Percentiles rank a stretch among this genome's conserved stretches.
Evolutionary conservation across 768 basidiomycete genomes (phyloP).

Genomic region (Panellus pusillus): DNA sequence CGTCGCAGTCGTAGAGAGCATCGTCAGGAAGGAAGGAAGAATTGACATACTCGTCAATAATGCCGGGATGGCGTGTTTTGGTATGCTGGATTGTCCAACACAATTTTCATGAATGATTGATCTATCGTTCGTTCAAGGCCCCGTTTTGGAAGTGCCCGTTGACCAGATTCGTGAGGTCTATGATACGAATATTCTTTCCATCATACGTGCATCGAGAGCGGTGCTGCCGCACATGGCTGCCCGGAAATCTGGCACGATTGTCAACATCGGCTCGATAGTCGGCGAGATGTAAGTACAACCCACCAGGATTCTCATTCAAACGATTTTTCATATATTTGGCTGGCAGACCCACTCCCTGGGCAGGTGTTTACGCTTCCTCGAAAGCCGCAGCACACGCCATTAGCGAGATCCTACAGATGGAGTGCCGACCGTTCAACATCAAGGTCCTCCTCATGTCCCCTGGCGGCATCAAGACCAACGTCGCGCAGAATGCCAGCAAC

Average conservation of each 20-base stretch:
- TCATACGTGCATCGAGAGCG: not conserved
- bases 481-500: not conserved
- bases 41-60: constrained; percentile 6
- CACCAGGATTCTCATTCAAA: too few relatives aligned
- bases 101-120: too few relatives aligned
- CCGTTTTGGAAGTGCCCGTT: not conserved
- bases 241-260: not conserved
- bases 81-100: too few relatives aligned
- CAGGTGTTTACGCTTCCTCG: constrained; percentile 1
- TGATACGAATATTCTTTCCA: constrained; percentile 3
- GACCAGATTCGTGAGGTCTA: not conserved
- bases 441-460: constrained; percentile 1
- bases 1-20: not conserved
- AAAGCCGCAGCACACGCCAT: not conserved
- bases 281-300: constrained; percentile 3
- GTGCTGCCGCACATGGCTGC: constrained; percentile 1
- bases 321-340: too few relatives aligned
- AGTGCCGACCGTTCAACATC: constrained; percentile 5
- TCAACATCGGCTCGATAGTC: constrained; percentile 8
- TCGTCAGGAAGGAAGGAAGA: not conserved
- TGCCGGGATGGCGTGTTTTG: constrained; percentile 2
- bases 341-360: constrained; percentile 6
- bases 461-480: constrained; percentile 1
- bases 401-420: constrained; percentile 5
- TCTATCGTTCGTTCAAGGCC: not conserved